Evolutionary conservation across 129 eudicot species (phyloP).

Genomic region (Tanacetum coccineum): DNA sequence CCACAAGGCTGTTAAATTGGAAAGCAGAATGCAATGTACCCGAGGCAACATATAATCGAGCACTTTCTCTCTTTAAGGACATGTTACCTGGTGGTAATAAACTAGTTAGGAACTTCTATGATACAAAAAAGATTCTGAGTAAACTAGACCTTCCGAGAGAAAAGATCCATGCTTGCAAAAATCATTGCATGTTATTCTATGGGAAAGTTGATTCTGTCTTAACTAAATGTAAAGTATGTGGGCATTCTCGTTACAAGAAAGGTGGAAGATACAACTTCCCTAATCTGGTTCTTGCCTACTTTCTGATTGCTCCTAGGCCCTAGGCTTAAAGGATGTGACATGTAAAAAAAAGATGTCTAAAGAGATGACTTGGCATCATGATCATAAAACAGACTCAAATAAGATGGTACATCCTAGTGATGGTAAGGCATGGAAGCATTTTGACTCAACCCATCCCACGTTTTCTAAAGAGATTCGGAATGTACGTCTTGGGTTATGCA

Average conservation of each 20-base stretch:
- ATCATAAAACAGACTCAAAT: background rate
- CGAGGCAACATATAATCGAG: no score
- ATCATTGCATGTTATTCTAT: no score
- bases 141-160: no score
- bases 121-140: no score
- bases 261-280: background rate
- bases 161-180: no score
- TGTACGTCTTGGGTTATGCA: background rate
- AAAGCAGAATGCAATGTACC: no score
- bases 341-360: constrained; percentile 1
- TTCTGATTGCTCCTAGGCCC: background rate
- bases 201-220: no score
- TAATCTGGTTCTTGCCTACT: background rate
- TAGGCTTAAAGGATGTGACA: background rate
- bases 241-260: background rate
- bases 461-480: background rate
- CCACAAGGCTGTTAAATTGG: no score
- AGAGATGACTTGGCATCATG: constrained; percentile 3
- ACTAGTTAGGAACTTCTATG: no score
- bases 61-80: no score
- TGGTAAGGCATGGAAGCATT: background rate
- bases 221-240: background rate
- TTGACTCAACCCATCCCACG: background rate
- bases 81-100: no score
- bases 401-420: constrained; percentile 1